Evolutionary conservation across 2,329 filamentous ascomycete genomes (phyloP).

Genomic region (Plectosphaerella cucumerina): DNA sequence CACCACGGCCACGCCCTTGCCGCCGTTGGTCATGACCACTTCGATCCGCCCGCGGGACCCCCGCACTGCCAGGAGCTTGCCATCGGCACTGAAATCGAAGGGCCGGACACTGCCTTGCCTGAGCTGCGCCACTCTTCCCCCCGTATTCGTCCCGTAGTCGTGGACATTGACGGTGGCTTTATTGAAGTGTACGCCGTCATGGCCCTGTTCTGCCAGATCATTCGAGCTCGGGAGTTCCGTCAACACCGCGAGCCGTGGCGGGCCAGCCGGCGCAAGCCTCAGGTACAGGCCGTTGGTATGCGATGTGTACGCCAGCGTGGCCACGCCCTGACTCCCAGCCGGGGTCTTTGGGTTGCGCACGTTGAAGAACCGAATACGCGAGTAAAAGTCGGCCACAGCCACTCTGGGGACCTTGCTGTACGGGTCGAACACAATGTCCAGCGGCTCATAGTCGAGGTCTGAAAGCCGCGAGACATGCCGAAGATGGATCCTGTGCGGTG

Average conservation of each 20-base stretch:
- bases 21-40: conserved; percentile 1
- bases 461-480: conserved; percentile 6
- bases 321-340: neutral
- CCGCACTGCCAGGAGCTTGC: conserved; percentile 3
- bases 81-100: conserved; percentile 7
- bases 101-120: neutral
- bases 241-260: conserved; percentile 3
- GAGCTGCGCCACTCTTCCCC: neutral
- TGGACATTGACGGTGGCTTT: conserved; percentile 4
- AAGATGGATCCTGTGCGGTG: conserved; percentile 2
- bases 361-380: conserved; percentile 6
- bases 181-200: conserved; percentile 7
- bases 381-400: conserved; percentile 8
- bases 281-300: conserved; percentile 6
- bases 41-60: conserved; percentile 9
- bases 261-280: conserved; percentile 4
- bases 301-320: neutral
- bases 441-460: conserved; percentile 7
- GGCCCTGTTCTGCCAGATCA: neutral
- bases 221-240: conserved; percentile 1
- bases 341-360: neutral
- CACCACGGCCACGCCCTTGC: conserved; percentile 6
- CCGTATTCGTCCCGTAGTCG: neutral
- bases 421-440: conserved; percentile 7
- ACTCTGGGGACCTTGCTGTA: conserved; percentile 1